Conservation (phyloP, 441 rosid species). For the Erodium trifolium region DNA sequence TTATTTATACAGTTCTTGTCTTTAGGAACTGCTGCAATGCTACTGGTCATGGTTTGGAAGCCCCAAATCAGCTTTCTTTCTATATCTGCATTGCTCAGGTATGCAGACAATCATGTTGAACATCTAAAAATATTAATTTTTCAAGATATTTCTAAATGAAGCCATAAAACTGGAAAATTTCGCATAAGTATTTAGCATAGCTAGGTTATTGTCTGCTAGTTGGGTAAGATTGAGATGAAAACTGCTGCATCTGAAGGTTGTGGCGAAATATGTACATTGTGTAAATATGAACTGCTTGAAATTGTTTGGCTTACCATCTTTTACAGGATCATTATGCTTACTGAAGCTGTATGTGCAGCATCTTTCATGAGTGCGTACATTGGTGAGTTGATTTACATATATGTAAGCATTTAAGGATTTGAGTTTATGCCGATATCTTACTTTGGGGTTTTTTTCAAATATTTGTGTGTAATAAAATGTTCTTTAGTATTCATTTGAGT, state of each 20-base stretch:
- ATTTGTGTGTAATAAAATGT: background rate
- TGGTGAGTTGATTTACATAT: slow-evolving; percentile 40
- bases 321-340: slow-evolving; percentile 77
- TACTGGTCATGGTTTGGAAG: slow-evolving; percentile 77
- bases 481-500: background rate
- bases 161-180: background rate
- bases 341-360: slow-evolving; percentile 76
- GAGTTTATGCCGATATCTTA: background rate
- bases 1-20: slow-evolving; percentile 10
- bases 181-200: background rate
- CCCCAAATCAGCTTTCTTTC: slow-evolving; percentile 61
- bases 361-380: slow-evolving; percentile 73
- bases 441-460: background rate
- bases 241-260: slow-evolving; percentile 2
- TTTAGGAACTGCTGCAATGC: slow-evolving; percentile 85
- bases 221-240: background rate
- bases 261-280: slow-evolving; percentile 14
- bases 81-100: slow-evolving; percentile 16
- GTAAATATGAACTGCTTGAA: slow-evolving; percentile 14
- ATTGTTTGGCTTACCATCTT: slow-evolving; percentile 16
- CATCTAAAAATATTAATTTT: background rate
- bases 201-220: background rate
- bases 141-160: background rate
- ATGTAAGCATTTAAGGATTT: slow-evolving; percentile 1
- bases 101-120: background rate